These are phyloP conservation scores for Candolleomyces eurysporus DNA, from an alignment of 768 basidiomycete genomes.

Conservation along the genomic window DNA sequence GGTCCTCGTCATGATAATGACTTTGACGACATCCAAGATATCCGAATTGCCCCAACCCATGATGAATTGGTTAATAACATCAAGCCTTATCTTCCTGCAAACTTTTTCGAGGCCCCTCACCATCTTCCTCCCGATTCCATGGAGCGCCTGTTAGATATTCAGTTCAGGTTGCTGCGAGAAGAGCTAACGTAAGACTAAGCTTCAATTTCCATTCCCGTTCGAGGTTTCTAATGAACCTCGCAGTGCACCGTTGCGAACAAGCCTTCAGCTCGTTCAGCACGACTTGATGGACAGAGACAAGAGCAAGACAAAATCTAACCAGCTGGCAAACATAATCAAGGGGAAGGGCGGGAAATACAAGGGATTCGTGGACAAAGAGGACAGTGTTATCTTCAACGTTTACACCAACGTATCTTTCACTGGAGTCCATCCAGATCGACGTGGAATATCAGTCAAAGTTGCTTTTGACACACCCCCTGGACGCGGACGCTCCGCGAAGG, in stretches of 20 bases:
- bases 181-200: slow-evolving; percentile 54
- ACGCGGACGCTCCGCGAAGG: slow-evolving; percentile 33
- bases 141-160: slow-evolving; percentile 66
- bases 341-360: slow-evolving; percentile 59
- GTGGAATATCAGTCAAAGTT: slow-evolving; percentile 41
- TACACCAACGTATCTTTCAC: slow-evolving; percentile 55
- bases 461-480: slow-evolving; percentile 45
- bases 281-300: slow-evolving; percentile 33
- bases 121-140: slow-evolving; percentile 56
- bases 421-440: slow-evolving; percentile 29
- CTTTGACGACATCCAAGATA: slow-evolving; percentile 47
- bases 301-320: slow-evolving; percentile 23
- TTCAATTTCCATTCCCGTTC: background rate
- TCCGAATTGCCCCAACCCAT: slow-evolving; percentile 71
- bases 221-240: background rate
- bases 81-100: slow-evolving; percentile 61
- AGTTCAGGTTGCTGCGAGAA: slow-evolving; percentile 73
- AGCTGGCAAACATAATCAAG: slow-evolving; percentile 44
- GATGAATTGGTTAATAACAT: slow-evolving; percentile 52
- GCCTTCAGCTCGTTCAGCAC: slow-evolving; percentile 46
- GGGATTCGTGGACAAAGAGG: slow-evolving; percentile 36
- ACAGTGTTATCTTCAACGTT: slow-evolving; percentile 59
- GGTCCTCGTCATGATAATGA: slow-evolving; percentile 75
- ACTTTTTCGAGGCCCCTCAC: slow-evolving; percentile 59
- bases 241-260: slow-evolving; percentile 53